Conservation (phyloP, 2,329 filamentous ascomycete genomes). For the Madurella mycetomatis region DNA sequence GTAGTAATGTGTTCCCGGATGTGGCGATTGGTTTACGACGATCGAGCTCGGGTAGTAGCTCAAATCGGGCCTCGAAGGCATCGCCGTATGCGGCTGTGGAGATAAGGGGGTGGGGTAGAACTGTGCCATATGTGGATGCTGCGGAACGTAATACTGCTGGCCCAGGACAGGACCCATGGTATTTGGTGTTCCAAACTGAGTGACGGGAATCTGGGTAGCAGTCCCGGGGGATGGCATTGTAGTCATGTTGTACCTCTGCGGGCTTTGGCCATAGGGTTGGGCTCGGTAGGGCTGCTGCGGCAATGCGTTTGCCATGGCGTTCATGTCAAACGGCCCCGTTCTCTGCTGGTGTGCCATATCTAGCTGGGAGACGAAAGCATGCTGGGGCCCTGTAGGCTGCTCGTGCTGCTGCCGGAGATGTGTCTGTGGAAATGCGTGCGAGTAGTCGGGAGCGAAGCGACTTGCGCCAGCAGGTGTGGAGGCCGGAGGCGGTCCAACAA, state of each 20-base stretch:
- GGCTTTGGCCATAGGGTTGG: slow-evolving; percentile 35
- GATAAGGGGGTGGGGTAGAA: slow-evolving; percentile 42
- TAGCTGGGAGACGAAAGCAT: slow-evolving; percentile 40
- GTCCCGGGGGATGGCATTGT: slow-evolving; percentile 26
- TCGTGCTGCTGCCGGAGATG: slow-evolving; percentile 22
- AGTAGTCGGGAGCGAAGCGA: slow-evolving; percentile 21
- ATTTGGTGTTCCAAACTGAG: slow-evolving; percentile 37
- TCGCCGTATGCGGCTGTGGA: slow-evolving; percentile 32
- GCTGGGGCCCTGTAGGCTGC: slow-evolving; percentile 32
- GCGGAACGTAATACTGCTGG: slow-evolving; percentile 46
- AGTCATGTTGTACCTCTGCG: slow-evolving; percentile 30
- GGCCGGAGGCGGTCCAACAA: slow-evolving; percentile 9
- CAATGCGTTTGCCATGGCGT: slow-evolving; percentile 40
- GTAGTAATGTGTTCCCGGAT: slow-evolving; percentile 38
- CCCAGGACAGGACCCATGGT: slow-evolving; percentile 35
- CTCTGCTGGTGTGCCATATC: slow-evolving; percentile 38
- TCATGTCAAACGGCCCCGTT: slow-evolving; percentile 45
- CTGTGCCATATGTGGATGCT: slow-evolving; percentile 40
- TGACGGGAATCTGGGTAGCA: slow-evolving; percentile 8
- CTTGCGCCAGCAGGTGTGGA: slow-evolving; percentile 14
- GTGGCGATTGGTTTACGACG: slow-evolving; percentile 38
- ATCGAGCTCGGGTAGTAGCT: slow-evolving; percentile 43
- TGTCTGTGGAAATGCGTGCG: slow-evolving; percentile 20
- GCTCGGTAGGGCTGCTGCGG: slow-evolving; percentile 39
- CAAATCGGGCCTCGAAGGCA: slow-evolving; percentile 37